Evolutionary conservation across 768 basidiomycete genomes (phyloP), one percentile per base, ranked within the genome.

Genomic region (Boletus insuetus): DNA sequence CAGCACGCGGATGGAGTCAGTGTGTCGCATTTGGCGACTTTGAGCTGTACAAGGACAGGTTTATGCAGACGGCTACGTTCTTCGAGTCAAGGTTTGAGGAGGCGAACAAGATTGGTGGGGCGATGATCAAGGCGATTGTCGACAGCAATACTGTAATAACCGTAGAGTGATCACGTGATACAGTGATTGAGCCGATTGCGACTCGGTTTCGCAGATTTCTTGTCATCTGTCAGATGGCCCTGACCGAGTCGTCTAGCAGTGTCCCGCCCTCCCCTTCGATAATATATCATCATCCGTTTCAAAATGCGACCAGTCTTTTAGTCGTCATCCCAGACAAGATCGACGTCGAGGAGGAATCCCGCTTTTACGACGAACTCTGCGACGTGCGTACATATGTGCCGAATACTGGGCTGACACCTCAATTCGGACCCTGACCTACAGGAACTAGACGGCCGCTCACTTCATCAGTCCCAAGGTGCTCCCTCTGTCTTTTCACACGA

Each of bases 1-100:
- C 94, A 0, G 93, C 94, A 0, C 77, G 94, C 31, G 94, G 94
- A 4, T 99, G 96, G 96, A 94, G 91, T 63, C 92, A 98, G 73
- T 94, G 92, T 68, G 91, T 98, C 41, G 85, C 82, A 38, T 96
- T 96, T 73, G 93, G 93, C 13, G 86, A 80, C 72, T 97, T 98
- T 71, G 91, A 96, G 59, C 74, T 93, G 51, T 99, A 98, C 76
- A 76, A 80, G 64, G 71, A 79, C 64, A 73, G 95, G 56, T 98
- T 98, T 68, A 79, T 82, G 65, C 80, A 85, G 70, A 95, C 94
- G 6, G 79, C 86, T 49, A 64, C 59, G 32, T 97, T 97, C 72
- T 98, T 98, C 68, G 82, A 92, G 68, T 81, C 84, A 0, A 73
- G 94, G 57, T 98, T 98, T 63, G 89, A 86, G 59, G 94, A 94